These are phyloP conservation scores for Monosporozyma siamensis DNA, from an alignment of 805 yeast species.

Conservation along the genomic window DNA sequence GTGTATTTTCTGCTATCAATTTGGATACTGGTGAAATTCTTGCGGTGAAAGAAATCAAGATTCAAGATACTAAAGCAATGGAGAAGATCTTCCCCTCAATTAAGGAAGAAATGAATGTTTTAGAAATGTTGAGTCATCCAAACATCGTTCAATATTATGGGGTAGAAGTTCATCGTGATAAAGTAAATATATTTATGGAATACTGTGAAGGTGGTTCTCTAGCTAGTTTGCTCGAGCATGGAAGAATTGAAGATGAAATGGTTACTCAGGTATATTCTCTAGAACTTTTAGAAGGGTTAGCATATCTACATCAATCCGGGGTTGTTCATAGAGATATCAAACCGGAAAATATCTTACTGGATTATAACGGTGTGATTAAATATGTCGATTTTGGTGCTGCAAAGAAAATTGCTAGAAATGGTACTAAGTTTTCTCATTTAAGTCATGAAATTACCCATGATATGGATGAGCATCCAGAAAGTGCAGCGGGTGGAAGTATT, in stretches of 20 bases:
- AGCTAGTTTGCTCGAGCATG: constrained; percentile 76
- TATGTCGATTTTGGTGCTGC: constrained; percentile 98
- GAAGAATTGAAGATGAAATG: constrained; percentile 90
- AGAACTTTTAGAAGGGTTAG: constrained; percentile 91
- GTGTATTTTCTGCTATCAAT: constrained; percentile 85
- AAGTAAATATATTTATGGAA: constrained; percentile 94
- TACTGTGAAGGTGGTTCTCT: constrained; percentile 93
- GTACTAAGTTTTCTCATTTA: constrained; percentile 30
- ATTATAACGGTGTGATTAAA: constrained; percentile 86
- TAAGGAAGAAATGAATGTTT: constrained; percentile 92
- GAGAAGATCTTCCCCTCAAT: constrained; percentile 78
- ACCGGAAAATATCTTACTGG: constrained; percentile 86
- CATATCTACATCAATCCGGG: constrained; percentile 87
- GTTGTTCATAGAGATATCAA: constrained; percentile 95
- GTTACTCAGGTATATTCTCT: constrained; percentile 83
- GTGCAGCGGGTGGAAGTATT: not conserved
- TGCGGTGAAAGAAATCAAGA: constrained; percentile 93
- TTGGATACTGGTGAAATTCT: constrained; percentile 90
- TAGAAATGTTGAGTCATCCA: constrained; percentile 92
- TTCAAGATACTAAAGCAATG: constrained; percentile 81
- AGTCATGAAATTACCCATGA: constrained; percentile 1
- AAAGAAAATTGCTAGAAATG: constrained; percentile 62
- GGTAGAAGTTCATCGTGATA: constrained; percentile 92
- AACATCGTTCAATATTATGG: constrained; percentile 95
- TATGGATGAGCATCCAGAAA: too few relatives aligned